phyloP scores from a whole-genome alignment of 768 basidiomycete species.

The Tulasnella sp. region DNA sequence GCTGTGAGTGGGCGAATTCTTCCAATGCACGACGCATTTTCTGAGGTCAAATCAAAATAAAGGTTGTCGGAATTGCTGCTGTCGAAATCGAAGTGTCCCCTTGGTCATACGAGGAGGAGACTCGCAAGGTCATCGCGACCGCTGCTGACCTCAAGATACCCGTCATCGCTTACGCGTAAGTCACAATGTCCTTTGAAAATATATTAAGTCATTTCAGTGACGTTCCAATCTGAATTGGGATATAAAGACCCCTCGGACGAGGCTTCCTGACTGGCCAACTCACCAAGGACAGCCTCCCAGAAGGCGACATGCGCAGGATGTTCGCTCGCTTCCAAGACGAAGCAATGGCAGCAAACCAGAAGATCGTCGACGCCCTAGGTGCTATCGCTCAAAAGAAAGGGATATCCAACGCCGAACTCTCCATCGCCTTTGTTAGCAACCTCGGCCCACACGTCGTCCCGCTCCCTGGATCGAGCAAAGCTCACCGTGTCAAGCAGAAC shows the following conservation, averaged over 20 bases:
- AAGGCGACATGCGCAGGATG: slow-evolving; percentile 42
- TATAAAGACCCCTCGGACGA: slow-evolving; percentile 25
- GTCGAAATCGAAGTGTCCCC: too few species aligned
- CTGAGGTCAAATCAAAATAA: too few species aligned
- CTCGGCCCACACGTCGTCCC: slow-evolving; percentile 41
- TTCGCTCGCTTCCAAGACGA: slow-evolving; percentile 45
- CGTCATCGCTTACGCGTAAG: slow-evolving; percentile 61
- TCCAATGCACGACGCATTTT: too few species aligned
- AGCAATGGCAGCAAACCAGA: slow-evolving; percentile 46
- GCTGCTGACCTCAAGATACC: slow-evolving; percentile 59
- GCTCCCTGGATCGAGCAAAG: slow-evolving; percentile 46
- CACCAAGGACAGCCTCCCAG: slow-evolving; percentile 46
- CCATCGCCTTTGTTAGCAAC: slow-evolving; percentile 47
- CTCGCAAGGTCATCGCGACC: too few species aligned
- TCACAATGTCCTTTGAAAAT: background rate
- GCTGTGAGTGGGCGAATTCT: too few species aligned
- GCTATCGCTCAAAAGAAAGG: slow-evolving; percentile 45
- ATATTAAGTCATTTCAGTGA: background rate
- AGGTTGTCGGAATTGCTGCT: too few species aligned
- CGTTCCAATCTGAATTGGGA: background rate
- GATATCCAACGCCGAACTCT: slow-evolving; percentile 47
- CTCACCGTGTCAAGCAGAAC: slow-evolving; percentile 53
- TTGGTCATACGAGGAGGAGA: too few species aligned
- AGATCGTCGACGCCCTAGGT: slow-evolving; percentile 44
- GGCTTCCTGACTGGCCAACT: slow-evolving; percentile 45